Conservation (phyloP, 2,329 filamentous ascomycete genomes). For the Aspergillus sp. region DNA sequence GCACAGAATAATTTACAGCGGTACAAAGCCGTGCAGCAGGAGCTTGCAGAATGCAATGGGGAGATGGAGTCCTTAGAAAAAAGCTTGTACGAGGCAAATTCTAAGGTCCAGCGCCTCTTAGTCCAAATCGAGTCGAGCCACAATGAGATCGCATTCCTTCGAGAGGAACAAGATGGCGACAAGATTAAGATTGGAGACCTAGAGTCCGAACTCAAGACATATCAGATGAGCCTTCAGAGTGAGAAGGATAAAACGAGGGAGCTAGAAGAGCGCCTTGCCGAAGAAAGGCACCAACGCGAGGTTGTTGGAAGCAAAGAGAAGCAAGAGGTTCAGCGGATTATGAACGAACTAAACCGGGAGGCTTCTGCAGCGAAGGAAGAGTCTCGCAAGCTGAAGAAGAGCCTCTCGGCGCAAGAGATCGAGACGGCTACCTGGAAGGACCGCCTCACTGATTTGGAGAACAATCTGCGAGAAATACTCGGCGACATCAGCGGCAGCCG, state of each 20-base stretch:
- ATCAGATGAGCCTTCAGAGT: slow-evolving; percentile 77
- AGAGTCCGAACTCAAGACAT: slow-evolving; percentile 75
- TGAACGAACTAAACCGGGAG: slow-evolving; percentile 90
- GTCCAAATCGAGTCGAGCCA: slow-evolving; percentile 93
- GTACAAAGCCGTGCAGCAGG: slow-evolving; percentile 79
- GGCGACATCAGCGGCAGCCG: slow-evolving; percentile 85
- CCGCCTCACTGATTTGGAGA: slow-evolving; percentile 84
- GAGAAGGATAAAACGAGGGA: slow-evolving; percentile 76
- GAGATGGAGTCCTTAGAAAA: slow-evolving; percentile 85
- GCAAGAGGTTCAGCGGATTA: slow-evolving; percentile 88
- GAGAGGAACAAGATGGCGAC: slow-evolving; percentile 94
- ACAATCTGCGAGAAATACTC: slow-evolving; percentile 79
- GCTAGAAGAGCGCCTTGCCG: slow-evolving; percentile 70
- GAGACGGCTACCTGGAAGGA: slow-evolving; percentile 92
- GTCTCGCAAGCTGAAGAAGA: slow-evolving; percentile 76
- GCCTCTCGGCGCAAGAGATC: slow-evolving; percentile 76
- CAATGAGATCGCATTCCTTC: slow-evolving; percentile 88
- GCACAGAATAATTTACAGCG: slow-evolving; percentile 74
- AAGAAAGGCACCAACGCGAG: slow-evolving; percentile 83
- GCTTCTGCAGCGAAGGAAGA: slow-evolving; percentile 82
- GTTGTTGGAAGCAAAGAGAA: slow-evolving; percentile 85
- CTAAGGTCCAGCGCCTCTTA: slow-evolving; percentile 81
- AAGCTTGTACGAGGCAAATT: slow-evolving; percentile 78
- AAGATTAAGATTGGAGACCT: slow-evolving; percentile 97
- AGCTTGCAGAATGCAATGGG: slow-evolving; percentile 77